Conservation (phyloP, 2,329 filamentous ascomycete species). For the Blastomyces gilchristii region DNA sequence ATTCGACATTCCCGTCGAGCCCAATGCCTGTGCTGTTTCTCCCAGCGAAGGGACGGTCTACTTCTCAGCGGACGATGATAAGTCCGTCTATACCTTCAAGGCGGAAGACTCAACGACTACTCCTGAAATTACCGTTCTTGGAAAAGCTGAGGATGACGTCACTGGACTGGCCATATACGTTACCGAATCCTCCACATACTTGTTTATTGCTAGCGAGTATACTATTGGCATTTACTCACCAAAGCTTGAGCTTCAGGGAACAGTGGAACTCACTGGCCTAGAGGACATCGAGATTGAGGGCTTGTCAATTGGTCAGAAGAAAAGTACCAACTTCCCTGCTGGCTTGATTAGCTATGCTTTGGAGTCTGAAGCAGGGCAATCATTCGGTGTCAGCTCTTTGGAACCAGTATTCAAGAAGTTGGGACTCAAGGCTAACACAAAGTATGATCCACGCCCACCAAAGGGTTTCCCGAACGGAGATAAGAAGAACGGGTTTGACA, state of each 20-base stretch:
- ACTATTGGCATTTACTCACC: conserved; percentile 33
- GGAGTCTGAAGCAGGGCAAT: conserved; percentile 30
- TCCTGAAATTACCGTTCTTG: conserved; percentile 30
- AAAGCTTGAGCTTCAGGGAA: conserved; percentile 29
- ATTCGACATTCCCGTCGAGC: conserved; percentile 35
- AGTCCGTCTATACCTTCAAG: conserved; percentile 31
- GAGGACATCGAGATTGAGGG: conserved; percentile 38
- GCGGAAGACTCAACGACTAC: conserved; percentile 31
- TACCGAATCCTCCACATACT: conserved; percentile 28
- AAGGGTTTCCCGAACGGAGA: conserved; percentile 16
- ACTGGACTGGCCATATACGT: conserved; percentile 37
- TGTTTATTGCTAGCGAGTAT: conserved; percentile 35
- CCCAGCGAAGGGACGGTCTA: conserved; percentile 30
- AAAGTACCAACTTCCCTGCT: conserved; percentile 27
- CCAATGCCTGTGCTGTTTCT: conserved; percentile 37
- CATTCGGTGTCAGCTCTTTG: conserved; percentile 34
- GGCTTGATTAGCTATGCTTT: conserved; percentile 36
- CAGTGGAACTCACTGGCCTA: conserved; percentile 28
- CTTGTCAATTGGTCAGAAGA: conserved; percentile 33
- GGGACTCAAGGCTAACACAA: conserved; percentile 28
- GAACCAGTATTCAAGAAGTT: conserved; percentile 26
- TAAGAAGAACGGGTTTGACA: conserved; percentile 29
- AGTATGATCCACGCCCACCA: conserved; percentile 29
- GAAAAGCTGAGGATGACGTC: conserved; percentile 30
- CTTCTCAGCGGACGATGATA: conserved; percentile 32